Conservation (phyloP, 768 basidiomycete genomes). For the Gymnopilus junonius region DNA sequence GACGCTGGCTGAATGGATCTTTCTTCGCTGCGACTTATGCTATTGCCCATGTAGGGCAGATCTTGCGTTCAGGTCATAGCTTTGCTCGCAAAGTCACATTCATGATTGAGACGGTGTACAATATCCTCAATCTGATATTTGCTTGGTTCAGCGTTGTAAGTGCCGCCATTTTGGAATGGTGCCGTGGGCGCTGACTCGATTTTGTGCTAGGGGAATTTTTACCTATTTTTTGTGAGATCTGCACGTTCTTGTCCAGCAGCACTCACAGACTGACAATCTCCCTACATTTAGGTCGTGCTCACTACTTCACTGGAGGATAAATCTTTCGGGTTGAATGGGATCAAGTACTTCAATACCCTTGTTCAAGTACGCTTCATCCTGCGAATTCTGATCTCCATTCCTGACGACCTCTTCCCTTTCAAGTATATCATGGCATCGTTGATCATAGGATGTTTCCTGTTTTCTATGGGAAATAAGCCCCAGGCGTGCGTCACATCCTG, state of each 20-base stretch:
- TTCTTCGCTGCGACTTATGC: conserved; percentile 97
- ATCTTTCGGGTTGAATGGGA: conserved; percentile 64
- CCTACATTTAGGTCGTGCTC: conserved; percentile 66
- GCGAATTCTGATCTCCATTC: background rate
- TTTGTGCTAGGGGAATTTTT: conserved; percentile 81
- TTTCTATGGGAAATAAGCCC: conserved; percentile 96
- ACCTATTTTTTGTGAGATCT: conserved; percentile 83
- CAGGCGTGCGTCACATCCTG: conserved; percentile 56
- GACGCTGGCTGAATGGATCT: conserved; percentile 90
- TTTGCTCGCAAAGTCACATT: conserved; percentile 71
- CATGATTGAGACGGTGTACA: conserved; percentile 85
- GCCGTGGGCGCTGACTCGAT: background rate
- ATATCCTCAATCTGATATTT: conserved; percentile 84
- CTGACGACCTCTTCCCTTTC: conserved; percentile 10
- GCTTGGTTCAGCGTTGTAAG: conserved; percentile 93
- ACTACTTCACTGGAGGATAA: conserved; percentile 86
- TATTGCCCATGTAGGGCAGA: conserved; percentile 84
- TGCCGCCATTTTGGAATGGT: conserved; percentile 12
- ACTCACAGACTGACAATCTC: background rate
- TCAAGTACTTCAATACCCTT: conserved; percentile 76
- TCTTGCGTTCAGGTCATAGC: conserved; percentile 83
- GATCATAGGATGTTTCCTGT: conserved; percentile 88
- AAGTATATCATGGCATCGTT: conserved; percentile 86
- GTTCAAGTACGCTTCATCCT: conserved; percentile 56
- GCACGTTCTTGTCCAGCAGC: background rate